A percentile compares a stretch with the other conserved stretches of the same genome.
Conservation (phyloP, 2,329 filamentous ascomycete species). For the Scleromitrula shiraiana region DNA sequence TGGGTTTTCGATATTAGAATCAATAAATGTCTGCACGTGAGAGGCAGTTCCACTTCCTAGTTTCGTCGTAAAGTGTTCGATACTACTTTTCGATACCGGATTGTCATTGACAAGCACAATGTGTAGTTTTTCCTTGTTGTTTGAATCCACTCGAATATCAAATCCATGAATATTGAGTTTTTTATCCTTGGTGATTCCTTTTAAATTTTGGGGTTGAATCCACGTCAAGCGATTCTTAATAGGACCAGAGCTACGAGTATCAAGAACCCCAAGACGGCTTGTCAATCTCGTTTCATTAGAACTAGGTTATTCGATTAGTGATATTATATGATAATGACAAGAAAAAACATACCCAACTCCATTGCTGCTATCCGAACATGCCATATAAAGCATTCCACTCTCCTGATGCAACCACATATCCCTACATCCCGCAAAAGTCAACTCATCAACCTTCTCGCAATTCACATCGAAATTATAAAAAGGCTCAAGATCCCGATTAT, state of each 20-base stretch:
- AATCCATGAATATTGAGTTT: constrained; percentile 30
- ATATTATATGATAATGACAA: not conserved
- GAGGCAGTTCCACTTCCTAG: constrained; percentile 22
- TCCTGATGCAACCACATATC: constrained; percentile 28
- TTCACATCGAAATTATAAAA: constrained; percentile 29
- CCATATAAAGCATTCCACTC: constrained; percentile 24
- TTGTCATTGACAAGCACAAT: constrained; percentile 31
- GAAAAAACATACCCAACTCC: constrained; percentile 18
- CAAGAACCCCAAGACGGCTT: constrained; percentile 22
- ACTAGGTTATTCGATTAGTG: constrained; percentile 9
- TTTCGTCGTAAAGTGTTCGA: constrained; percentile 31
- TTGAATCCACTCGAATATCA: constrained; percentile 24
- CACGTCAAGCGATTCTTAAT: constrained; percentile 19
- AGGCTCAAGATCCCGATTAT: constrained; percentile 26
- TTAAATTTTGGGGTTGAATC: constrained; percentile 18
- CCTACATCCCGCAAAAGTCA: constrained; percentile 24
- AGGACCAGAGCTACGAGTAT: constrained; percentile 21
- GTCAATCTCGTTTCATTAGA: constrained; percentile 15
- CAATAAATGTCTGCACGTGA: constrained; percentile 28
- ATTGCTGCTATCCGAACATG: constrained; percentile 21
- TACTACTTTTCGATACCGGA: constrained; percentile 28
- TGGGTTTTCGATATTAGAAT: constrained; percentile 28
- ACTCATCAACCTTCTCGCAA: constrained; percentile 21
- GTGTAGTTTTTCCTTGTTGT: constrained; percentile 15
- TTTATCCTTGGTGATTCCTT: constrained; percentile 19